These are phyloP conservation scores for Heterobasidion parviporum DNA, from an alignment of 1,284 basidiomycete species.

Conservation along the genomic window DNA sequence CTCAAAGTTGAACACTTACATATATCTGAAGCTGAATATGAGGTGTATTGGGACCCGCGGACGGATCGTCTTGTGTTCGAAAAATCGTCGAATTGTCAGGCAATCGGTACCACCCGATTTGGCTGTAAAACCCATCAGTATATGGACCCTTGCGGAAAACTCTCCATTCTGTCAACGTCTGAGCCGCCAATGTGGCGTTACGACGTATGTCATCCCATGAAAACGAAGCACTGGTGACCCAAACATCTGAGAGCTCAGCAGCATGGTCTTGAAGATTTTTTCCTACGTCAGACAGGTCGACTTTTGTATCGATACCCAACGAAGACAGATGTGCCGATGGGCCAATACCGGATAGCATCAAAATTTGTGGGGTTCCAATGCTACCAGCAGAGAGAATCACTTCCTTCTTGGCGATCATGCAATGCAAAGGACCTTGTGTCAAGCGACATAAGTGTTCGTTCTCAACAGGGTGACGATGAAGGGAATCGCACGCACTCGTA, in stretches of 20 bases:
- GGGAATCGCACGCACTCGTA: not conserved
- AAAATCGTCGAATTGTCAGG: constrained; percentile 19
- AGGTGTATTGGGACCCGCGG: constrained; percentile 21
- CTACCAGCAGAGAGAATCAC: constrained; percentile 28
- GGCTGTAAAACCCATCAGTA: constrained; percentile 2
- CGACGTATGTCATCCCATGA: constrained; percentile 15
- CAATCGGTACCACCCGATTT: constrained; percentile 22
- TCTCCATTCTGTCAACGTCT: constrained; percentile 17
- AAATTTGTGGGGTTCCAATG: constrained; percentile 31
- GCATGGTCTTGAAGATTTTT: constrained; percentile 31
- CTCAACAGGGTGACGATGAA: not conserved
- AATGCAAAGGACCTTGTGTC: constrained; percentile 9
- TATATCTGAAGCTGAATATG: constrained; percentile 7
- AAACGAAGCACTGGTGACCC: constrained; percentile 17
- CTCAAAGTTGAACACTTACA: not conserved
- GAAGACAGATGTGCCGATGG: constrained; percentile 19
- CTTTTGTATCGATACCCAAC: constrained; percentile 22
- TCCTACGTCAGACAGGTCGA: constrained; percentile 27
- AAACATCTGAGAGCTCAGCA: constrained; percentile 16
- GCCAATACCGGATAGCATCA: constrained; percentile 38
- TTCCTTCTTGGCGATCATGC: constrained; percentile 18
- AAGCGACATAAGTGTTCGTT: not conserved
- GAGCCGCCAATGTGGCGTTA: constrained; percentile 12
- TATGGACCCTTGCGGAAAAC: constrained; percentile 17
- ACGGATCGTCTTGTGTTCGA: constrained; percentile 21